Percentiles rank a stretch among this genome's conserved stretches.
Conservation (phyloP, 345 rosid genomes). For the Syzygium aromaticum region DNA sequence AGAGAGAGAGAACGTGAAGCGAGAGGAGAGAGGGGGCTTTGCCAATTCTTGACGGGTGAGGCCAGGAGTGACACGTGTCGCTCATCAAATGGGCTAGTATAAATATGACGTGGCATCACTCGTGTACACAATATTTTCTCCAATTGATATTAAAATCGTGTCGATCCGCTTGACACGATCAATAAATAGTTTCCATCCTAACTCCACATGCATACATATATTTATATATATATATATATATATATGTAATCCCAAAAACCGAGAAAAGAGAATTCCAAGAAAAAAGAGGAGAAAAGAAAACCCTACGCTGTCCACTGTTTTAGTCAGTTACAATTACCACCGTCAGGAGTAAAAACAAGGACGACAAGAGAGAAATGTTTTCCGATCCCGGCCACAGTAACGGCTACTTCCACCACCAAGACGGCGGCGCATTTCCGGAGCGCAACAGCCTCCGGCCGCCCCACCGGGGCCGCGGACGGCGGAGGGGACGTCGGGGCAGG, state of each 20-base stretch:
- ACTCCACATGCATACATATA: background rate
- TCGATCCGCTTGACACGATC: background rate
- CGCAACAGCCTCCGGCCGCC: background rate
- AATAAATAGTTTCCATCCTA: background rate
- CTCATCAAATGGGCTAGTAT: no score
- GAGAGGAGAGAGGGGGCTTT: no score
- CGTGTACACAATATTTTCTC: no score
- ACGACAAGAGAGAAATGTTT: background rate
- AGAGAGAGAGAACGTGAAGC: no score
- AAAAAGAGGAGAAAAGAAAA: background rate
- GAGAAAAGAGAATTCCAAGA: background rate
- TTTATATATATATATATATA: no score
- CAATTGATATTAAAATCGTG: background rate
- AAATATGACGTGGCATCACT: no score
- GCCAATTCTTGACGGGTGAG: no score
- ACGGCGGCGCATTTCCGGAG: background rate
- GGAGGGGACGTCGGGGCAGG: constrained; percentile 20
- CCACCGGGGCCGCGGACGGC: constrained; percentile 24
- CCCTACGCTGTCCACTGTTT: background rate
- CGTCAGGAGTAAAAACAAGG: background rate
- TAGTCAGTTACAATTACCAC: background rate
- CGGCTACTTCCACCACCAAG: constrained; percentile 42
- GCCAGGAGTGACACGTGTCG: no score
- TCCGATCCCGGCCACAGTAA: constrained; percentile 19
- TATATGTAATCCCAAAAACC: background rate